Conservation (phyloP, 2,329 filamentous ascomycete genomes). For the Stagonosporopsis tanaceti region DNA sequence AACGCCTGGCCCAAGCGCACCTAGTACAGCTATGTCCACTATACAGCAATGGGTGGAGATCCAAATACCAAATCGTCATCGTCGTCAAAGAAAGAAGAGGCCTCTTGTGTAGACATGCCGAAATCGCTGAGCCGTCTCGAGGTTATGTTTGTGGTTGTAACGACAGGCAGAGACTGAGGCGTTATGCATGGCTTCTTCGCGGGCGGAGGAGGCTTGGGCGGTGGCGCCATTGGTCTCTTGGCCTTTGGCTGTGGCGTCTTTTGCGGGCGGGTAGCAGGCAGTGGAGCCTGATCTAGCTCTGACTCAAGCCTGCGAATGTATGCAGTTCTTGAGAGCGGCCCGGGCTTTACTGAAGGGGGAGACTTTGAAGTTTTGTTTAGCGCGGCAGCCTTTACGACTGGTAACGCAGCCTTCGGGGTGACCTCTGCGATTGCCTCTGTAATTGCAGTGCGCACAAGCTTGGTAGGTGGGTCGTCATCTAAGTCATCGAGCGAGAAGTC, state of each 20-base stretch:
- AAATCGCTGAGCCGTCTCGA: constrained; percentile 26
- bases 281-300: not conserved
- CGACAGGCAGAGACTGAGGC: not conserved
- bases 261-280: not conserved
- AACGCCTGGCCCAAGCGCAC: not conserved
- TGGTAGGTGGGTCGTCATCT: constrained; percentile 34
- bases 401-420: not conserved
- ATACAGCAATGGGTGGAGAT: constrained; percentile 32
- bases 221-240: constrained; percentile 10
- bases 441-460: not conserved
- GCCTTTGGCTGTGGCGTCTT: not conserved
- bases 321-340: constrained; percentile 12
- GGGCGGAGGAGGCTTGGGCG: constrained; percentile 2
- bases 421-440: not conserved
- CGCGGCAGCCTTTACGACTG: not conserved
- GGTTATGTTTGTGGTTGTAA: not conserved
- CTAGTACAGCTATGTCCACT: not conserved
- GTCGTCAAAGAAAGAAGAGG: constrained; percentile 37
- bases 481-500: constrained; percentile 53
- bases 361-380: not conserved
- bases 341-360: constrained; percentile 8
- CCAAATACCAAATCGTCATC: constrained; percentile 34
- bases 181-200: constrained; percentile 9
- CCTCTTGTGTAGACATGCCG: constrained; percentile 39
- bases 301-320: constrained; percentile 7